Percentiles rank a stretch among this genome's conserved stretches.
Conservation (phyloP, 306 rosid species). For the Abrus pulchellus region DNA sequence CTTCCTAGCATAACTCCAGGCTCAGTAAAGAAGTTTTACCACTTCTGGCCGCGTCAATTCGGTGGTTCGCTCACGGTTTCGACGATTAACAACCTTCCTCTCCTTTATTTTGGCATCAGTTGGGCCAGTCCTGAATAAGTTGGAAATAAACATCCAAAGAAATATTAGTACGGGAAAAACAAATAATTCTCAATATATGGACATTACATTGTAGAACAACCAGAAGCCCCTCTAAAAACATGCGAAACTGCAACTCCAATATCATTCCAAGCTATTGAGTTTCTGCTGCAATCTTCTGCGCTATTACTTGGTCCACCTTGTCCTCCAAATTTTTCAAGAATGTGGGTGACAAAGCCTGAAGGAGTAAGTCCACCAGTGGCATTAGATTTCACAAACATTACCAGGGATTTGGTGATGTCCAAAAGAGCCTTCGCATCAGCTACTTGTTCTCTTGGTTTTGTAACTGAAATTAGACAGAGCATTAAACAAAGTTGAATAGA, state of each 20-base stretch:
- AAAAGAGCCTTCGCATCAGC: conserved; percentile 61
- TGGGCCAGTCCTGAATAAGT: conserved; percentile 56
- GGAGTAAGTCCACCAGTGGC: conserved; percentile 50
- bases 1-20: conserved; percentile 10
- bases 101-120: conserved; percentile 43
- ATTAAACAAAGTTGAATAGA: not conserved
- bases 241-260: conserved; percentile 55
- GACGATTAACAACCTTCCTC: conserved; percentile 40
- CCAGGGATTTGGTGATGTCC: conserved; percentile 54
- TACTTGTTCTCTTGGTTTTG: conserved; percentile 62
- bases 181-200: conserved; percentile 22
- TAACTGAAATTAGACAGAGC: conserved; percentile 43
- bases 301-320: conserved; percentile 34
- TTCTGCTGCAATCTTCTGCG: conserved; percentile 38
- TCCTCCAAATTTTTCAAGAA: conserved; percentile 51
- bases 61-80: conserved; percentile 39
- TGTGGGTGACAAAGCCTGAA: conserved; percentile 48
- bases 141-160: conserved; percentile 34
- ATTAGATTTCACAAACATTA: conserved; percentile 41
- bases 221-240: conserved; percentile 43
- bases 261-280: conserved; percentile 57
- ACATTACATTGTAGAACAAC: conserved; percentile 58
- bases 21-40: conserved; percentile 43
- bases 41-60: conserved; percentile 49
- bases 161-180: conserved; percentile 1